A percentile compares a stretch with the other conserved stretches of the same genome.
phyloP scores from a whole-genome alignment of 2,329 filamentous ascomycete genomes.

The Aspergillus latus region DNA sequence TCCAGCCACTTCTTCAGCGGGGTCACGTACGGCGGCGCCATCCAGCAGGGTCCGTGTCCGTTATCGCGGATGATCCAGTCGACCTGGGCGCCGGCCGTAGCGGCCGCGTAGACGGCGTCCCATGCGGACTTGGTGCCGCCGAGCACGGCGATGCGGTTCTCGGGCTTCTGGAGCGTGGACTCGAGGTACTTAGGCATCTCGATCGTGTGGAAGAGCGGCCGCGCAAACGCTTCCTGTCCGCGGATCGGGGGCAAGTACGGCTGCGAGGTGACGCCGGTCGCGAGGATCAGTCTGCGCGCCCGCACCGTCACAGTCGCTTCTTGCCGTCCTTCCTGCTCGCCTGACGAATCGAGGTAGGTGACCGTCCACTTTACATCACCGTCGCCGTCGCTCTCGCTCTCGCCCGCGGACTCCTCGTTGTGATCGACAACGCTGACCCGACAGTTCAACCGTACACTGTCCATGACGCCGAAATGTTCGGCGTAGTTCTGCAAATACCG shows the following conservation, averaged over 20 bases:
- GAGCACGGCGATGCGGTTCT: slow-evolving; percentile 48
- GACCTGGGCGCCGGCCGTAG: slow-evolving; percentile 51
- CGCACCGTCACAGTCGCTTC: slow-evolving; percentile 19
- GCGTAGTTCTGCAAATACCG: slow-evolving; percentile 59
- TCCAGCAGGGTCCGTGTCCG: slow-evolving; percentile 44
- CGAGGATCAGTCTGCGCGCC: slow-evolving; percentile 58
- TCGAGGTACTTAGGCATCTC: slow-evolving; percentile 49
- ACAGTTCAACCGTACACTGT: slow-evolving; percentile 51
- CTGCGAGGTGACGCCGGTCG: slow-evolving; percentile 61
- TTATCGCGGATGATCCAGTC: slow-evolving; percentile 45
- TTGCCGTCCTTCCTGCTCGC: not conserved
- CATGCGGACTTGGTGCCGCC: slow-evolving; percentile 63
- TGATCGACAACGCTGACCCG: slow-evolving; percentile 52
- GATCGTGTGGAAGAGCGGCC: slow-evolving; percentile 59
- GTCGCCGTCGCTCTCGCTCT: not conserved
- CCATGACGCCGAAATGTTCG: slow-evolving; percentile 53
- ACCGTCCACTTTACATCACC: slow-evolving; percentile 32
- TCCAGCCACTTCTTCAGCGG: slow-evolving; percentile 68
- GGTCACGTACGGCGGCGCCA: slow-evolving; percentile 57
- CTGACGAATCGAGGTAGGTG: slow-evolving; percentile 21
- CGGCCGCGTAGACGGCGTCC: slow-evolving; percentile 62
- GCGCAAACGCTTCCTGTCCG: slow-evolving; percentile 52
- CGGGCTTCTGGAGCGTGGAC: slow-evolving; percentile 30
- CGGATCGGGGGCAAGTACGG: slow-evolving; percentile 55
- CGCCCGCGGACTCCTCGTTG: slow-evolving; percentile 27